A percentile compares a stretch with the other conserved stretches of the same genome.
phyloP scores from a whole-genome alignment of 306 rosid genomes.

The Quercus aquifolioides region DNA sequence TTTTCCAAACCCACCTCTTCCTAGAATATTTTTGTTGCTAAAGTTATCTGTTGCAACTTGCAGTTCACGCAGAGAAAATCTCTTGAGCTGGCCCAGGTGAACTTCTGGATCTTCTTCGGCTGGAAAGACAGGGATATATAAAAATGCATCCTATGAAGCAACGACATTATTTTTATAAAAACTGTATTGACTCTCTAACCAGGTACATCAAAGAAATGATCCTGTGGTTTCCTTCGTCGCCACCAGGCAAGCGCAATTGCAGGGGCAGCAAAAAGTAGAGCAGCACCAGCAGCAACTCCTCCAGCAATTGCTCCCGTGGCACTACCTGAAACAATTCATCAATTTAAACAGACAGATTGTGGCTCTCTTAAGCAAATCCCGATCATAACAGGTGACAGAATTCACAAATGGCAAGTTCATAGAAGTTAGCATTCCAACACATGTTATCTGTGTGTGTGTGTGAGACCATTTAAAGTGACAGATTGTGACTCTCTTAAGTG shows the following conservation, averaged over 20 bases:
- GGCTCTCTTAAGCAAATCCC: neutral
- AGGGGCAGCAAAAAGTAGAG: conserved; percentile 86
- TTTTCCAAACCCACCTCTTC: conserved; percentile 96
- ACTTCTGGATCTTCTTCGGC: conserved; percentile 98
- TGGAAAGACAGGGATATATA: conserved; percentile 28
- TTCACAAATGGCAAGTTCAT: neutral
- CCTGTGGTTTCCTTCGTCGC: conserved; percentile 71
- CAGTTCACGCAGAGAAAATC: conserved; percentile 88
- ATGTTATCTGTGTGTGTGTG: neutral
- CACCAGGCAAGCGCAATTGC: conserved; percentile 86
- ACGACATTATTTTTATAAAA: neutral
- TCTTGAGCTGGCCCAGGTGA: conserved; percentile 88
- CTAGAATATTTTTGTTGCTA: conserved; percentile 73
- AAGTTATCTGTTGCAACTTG: conserved; percentile 91
- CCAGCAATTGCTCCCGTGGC: conserved; percentile 91
- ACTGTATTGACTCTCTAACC: conserved; percentile 55
- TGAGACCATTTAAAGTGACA: too few species aligned
- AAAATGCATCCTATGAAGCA: conserved; percentile 12
- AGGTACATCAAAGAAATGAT: conserved; percentile 91
- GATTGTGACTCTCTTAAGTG: neutral
- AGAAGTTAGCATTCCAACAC: neutral
- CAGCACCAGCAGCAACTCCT: conserved; percentile 98
- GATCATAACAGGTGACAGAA: neutral
- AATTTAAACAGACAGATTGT: neutral
- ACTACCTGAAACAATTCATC: conserved; percentile 43